These are phyloP conservation scores for Pseudohalonectria lignicola DNA, from an alignment of 2,329 filamentous ascomycete genomes.

Conservation along the genomic window DNA sequence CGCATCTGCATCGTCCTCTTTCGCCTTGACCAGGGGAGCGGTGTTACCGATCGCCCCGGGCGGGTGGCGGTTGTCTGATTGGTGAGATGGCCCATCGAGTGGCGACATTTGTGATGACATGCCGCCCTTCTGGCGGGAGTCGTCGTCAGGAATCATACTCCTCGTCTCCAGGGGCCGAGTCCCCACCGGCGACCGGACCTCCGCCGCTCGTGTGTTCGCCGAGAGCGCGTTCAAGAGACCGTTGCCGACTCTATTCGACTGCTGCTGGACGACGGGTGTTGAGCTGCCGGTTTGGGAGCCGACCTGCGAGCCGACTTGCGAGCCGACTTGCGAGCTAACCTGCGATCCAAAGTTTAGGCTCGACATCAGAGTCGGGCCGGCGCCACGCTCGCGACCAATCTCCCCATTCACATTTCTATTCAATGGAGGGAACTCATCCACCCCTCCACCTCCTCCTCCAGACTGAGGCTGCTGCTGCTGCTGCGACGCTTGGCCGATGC, in stretches of 20 bases:
- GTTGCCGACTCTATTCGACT: constrained; percentile 40
- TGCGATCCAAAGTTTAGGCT: constrained; percentile 46
- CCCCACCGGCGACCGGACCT: constrained; percentile 36
- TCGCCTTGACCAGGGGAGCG: constrained; percentile 22
- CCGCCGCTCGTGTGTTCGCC: constrained; percentile 39
- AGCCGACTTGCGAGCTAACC: too few relatives aligned
- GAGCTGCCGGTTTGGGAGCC: too few relatives aligned
- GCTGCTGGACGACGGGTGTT: too few relatives aligned
- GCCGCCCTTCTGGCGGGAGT: constrained; percentile 33
- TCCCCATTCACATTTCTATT: constrained; percentile 47
- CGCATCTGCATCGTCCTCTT: constrained; percentile 29
- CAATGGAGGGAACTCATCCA: constrained; percentile 53
- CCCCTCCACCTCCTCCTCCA: too few relatives aligned
- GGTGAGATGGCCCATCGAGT: constrained; percentile 19
- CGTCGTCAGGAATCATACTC: constrained; percentile 27
- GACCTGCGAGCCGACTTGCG: too few relatives aligned
- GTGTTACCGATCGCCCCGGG: constrained; percentile 38
- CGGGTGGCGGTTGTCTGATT: constrained; percentile 24
- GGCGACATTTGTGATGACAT: constrained; percentile 20
- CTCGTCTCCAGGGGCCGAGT: constrained; percentile 33
- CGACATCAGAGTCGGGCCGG: constrained; percentile 38
- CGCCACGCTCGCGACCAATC: constrained; percentile 40
- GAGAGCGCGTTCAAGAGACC: constrained; percentile 54
- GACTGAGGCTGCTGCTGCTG: too few relatives aligned
- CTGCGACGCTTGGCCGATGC: constrained; percentile 30